Base-by-base conservation (phyloP, 78 protist species). In the Dictyostelium firmibasis region DNA sequence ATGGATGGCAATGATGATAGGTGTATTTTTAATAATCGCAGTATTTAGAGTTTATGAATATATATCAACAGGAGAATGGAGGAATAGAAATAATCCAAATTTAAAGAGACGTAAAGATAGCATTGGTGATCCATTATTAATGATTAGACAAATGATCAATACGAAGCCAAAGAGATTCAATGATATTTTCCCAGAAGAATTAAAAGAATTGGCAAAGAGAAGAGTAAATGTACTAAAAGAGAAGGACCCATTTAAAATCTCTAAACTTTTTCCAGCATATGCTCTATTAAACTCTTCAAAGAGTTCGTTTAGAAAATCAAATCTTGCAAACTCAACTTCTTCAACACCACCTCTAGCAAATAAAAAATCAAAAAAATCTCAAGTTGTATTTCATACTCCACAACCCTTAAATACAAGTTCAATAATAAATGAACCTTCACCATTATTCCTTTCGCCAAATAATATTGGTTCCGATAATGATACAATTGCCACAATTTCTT, bases 1-100 rank as follows among this genome's bases (percentile, higher is more conserved):
- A 69, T 89, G 94, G 94, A 89, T 89, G 94, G 94, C 94, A 35
- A 89, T 89, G 94, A 81, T 84, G 76, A 89, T 89, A 5, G 94
- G 94, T 33, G 94, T 89, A 11, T 81, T 89, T 89, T n/a, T 81
- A 29, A 89, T 89, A 11, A 67, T 89, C 9, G 72, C 41, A 4
- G 86, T 43, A 33, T 89, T 89, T 81, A 60, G 94, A n/a, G 2
- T 89, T 31, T 89, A 89, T 81, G 94, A 79, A 31, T 84, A n/a
- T 41, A 35, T 67, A 41, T 84, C 89, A 35, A 7, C 36, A 44
- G 86, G 86, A 2, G 86, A 57, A 13, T 82, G 86, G 86, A 82
- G 50, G 18, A 27, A 29, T 23, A 50, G 18, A n/a, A 57, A 57
- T 23, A 57, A 18, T 57, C 25, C 67, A 57, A 23, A 35, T 77